phyloP scores from a whole-genome alignment of 140 eudicot genomes.

The Senecio squalidus region DNA sequence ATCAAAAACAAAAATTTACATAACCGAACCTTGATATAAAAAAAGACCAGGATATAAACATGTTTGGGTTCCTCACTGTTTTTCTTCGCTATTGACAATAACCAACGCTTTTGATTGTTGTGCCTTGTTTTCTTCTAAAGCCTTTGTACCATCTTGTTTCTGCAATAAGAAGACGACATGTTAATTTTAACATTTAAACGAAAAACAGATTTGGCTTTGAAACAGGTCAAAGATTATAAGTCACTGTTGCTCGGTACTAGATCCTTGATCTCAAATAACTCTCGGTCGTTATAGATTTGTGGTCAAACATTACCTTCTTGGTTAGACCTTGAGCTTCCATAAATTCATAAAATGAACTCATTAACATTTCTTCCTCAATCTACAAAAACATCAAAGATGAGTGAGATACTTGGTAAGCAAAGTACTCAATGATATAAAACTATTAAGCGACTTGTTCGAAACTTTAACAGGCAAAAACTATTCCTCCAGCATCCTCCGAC shows the following conservation, averaged over 20 bases:
- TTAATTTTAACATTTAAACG: background rate
- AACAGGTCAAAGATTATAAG: background rate
- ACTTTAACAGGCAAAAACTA: background rate
- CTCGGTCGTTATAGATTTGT: background rate
- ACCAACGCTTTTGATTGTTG: constrained; percentile 4
- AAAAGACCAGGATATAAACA: background rate
- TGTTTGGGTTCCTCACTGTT: background rate
- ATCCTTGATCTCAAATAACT: too few species aligned
- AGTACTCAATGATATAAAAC: background rate
- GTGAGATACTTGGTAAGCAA: background rate
- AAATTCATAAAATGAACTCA: constrained; percentile 66
- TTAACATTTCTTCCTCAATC: constrained; percentile 89
- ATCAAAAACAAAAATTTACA: background rate
- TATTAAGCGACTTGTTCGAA: background rate
- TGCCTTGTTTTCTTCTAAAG: background rate
- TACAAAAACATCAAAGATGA: constrained; percentile 9
- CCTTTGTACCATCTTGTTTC: constrained; percentile 15
- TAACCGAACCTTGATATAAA: background rate
- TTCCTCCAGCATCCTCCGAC: background rate
- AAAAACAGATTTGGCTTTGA: background rate
- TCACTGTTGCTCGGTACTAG: too few species aligned
- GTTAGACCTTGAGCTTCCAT: constrained; percentile 51
- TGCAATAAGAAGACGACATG: constrained; percentile 10
- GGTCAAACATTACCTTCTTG: constrained; percentile 38
- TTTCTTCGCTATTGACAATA: background rate